A percentile compares a stretch with the other conserved stretches of the same genome.
Evolutionary conservation across 345 rosid species (phyloP).

Genomic region (Melaleuca quinquenervia): DNA sequence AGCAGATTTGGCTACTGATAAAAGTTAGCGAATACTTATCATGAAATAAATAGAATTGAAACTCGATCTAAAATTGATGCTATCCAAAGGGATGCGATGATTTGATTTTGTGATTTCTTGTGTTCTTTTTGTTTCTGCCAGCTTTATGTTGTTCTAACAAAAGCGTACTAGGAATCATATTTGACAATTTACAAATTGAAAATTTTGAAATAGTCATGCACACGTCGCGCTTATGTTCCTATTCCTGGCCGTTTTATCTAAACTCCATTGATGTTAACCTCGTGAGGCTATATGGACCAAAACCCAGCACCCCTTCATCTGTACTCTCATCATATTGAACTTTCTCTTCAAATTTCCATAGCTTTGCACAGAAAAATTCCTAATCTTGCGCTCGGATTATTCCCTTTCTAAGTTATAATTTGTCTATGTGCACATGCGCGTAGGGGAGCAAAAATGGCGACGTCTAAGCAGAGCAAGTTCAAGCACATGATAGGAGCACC

Average conservation of each 20-base stretch:
- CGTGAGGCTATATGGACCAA: background rate
- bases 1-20: no score
- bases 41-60: no score
- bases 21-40: no score
- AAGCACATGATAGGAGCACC: background rate
- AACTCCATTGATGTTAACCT: background rate
- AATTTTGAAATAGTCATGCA: background rate
- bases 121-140: background rate
- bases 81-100: background rate
- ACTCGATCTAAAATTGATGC: background rate
- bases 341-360: background rate
- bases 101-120: background rate
- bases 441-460: background rate
- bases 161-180: background rate
- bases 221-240: background rate
- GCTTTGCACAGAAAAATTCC: background rate
- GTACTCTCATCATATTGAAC: background rate
- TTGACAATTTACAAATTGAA: background rate
- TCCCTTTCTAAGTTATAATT: background rate
- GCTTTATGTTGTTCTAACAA: background rate
- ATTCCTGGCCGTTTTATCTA: background rate
- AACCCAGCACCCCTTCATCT: background rate
- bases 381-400: background rate
- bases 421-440: background rate
- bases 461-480: background rate